Base-by-base conservation (phyloP, 768 basidiomycete species). In the Tremella fuciformis region DNA sequence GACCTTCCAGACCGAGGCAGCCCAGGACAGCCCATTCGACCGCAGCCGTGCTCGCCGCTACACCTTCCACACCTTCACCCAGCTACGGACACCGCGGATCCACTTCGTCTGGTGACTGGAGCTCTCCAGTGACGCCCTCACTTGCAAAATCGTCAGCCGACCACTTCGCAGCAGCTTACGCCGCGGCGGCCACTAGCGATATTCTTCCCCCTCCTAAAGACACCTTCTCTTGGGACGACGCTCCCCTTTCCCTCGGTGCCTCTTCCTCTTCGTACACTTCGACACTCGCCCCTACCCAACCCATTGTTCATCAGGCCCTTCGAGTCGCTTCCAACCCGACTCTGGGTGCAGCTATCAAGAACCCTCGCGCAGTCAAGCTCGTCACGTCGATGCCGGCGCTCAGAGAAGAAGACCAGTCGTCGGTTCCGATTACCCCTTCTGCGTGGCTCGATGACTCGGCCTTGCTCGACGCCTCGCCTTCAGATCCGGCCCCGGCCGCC, bases 311-410 rank as follows among this genome's bases (percentile, higher is more conserved):
- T 46, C 37, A 37, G 16, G 55, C 60, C 40, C 63, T 62, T 26
- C 69, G 69, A 38, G 59, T 63, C 21, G 52, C 65, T n/a, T 73
- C 71, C 37, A 73, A 73, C 42, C 69, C 71, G 9, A 55, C 63
- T 13, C 50, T 73, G 34, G 64, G 64, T 18, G 49, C 60, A 2
- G 40, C 65, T 38, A 15, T 25, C 19, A 57, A 60, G 16, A 61
- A 58, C 48, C 62, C 66, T 26, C 51, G 60, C 40, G 44, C 59
- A 11, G 39, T 69, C 48, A 61, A 62, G 29, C 53, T 41, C 13
- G 44, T 67, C 39, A 24, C 60, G 8, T 73, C 71, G 38, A 70
- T 73, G 71, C 69, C 71, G 16, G 58, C 69, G 4, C 60, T 73
- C 19, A 68, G 60, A 46, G 71, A 73, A 53, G 71, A 73, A 54